A percentile compares a stretch with the other conserved stretches of the same genome.
These are phyloP conservation scores for Pyrus communis DNA, from an alignment of 306 rosid genomes.

Conservation along the genomic window DNA sequence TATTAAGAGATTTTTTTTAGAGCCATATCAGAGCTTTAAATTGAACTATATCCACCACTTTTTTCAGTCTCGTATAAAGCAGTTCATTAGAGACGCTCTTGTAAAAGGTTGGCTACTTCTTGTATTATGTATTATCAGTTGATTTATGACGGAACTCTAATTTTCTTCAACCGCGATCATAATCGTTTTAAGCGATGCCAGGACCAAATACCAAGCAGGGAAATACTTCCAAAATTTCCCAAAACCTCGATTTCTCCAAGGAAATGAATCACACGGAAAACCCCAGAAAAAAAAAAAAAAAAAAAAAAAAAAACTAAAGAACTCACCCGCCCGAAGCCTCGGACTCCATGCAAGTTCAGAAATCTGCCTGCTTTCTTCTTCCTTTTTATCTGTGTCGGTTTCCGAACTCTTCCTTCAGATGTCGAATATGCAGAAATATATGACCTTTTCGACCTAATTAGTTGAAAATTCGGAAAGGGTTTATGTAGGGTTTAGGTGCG, in stretches of 20 bases:
- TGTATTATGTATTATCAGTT: no score
- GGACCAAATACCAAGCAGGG: no score
- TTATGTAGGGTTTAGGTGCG: background rate
- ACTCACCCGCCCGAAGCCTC: slow-evolving; percentile 29
- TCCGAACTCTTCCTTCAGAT: background rate
- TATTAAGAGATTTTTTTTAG: no score
- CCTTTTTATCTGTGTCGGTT: background rate
- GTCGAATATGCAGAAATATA: no score
- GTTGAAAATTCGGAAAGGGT: background rate
- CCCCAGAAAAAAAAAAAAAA: background rate
- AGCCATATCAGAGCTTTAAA: no score
- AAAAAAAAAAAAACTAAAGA: background rate
- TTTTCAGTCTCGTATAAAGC: no score
- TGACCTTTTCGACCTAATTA: background rate
- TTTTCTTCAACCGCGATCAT: no score
- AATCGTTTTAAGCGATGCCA: no score
- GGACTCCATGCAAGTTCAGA: slow-evolving; percentile 20
- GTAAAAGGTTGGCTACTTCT: no score
- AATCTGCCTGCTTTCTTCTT: background rate
- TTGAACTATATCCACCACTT: no score
- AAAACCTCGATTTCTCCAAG: background rate
- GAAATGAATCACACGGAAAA: background rate
- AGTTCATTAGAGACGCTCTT: no score
- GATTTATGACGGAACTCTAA: no score
- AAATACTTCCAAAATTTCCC: background rate